phyloP scores from a whole-genome alignment of 2,329 filamentous ascomycete genomes.

The Beauveria scarabaeidicola region DNA sequence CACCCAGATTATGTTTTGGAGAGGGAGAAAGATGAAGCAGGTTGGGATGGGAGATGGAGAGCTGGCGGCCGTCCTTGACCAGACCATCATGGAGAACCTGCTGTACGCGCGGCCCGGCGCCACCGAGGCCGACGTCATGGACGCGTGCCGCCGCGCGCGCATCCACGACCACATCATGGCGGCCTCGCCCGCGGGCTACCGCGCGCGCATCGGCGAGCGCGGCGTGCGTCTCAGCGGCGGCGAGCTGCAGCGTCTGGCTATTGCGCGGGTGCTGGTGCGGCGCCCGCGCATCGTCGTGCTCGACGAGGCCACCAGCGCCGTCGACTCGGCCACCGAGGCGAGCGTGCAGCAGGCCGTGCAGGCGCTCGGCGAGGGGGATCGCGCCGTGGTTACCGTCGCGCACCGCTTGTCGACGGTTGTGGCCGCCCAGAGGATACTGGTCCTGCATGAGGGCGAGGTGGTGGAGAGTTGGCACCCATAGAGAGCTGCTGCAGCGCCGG shows the following conservation, averaged over 20 bases:
- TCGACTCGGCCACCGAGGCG: constrained; percentile 32
- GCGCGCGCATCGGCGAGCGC: constrained; percentile 38
- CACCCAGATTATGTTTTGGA: too few species aligned
- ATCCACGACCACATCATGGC: constrained; percentile 57
- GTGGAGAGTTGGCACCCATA: constrained; percentile 43
- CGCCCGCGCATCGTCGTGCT: constrained; percentile 26
- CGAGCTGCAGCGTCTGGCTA: constrained; percentile 41
- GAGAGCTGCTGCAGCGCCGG: constrained; percentile 34
- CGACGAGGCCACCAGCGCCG: constrained; percentile 43
- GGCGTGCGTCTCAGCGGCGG: constrained; percentile 42
- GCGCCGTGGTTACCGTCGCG: constrained; percentile 45
- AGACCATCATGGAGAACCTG: constrained; percentile 56
- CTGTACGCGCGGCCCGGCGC: constrained; percentile 54
- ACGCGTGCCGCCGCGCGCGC: constrained; percentile 51
- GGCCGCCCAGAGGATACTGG: constrained; percentile 42
- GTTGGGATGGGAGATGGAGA: too few species aligned
- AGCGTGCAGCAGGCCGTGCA: constrained; percentile 36
- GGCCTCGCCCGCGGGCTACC: constrained; percentile 45
- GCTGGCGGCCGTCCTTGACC: constrained; percentile 59
- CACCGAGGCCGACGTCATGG: constrained; percentile 49
- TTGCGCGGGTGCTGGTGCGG: constrained; percentile 30
- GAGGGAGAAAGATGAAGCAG: too few species aligned
- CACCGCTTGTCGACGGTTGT: constrained; percentile 35
- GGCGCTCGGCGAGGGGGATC: constrained; percentile 33
- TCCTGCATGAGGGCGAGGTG: constrained; percentile 42